Percentiles rank a stretch among this genome's conserved stretches.
Conservation (phyloP, 306 rosid species). For the Medicago arabica region DNA sequence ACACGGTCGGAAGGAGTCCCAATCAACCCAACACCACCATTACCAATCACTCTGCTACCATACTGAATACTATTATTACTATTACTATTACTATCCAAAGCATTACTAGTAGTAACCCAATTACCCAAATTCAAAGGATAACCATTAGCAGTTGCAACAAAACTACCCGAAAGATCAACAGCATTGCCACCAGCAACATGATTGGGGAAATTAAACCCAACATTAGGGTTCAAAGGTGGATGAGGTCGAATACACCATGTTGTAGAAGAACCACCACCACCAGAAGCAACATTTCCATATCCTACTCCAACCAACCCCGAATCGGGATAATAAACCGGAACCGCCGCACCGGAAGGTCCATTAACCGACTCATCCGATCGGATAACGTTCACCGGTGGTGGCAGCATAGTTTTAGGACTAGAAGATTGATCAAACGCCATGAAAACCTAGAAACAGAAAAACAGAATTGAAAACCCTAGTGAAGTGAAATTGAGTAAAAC, state of each 20-base stretch:
- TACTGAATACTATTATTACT: conserved; percentile 34
- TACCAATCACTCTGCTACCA: conserved; percentile 43
- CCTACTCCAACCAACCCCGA: conserved; percentile 61
- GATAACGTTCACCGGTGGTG: conserved; percentile 56
- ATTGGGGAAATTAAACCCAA: conserved; percentile 53
- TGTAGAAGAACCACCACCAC: conserved; percentile 40
- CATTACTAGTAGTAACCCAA: conserved; percentile 44
- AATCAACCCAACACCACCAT: conserved; percentile 37
- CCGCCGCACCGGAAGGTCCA: conserved; percentile 38
- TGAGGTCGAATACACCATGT: conserved; percentile 66
- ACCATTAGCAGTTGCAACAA: conserved; percentile 44
- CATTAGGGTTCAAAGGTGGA: conserved; percentile 54
- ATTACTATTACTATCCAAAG: conserved; percentile 47
- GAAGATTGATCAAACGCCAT: conserved; percentile 90
- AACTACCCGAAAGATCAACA: conserved; percentile 53
- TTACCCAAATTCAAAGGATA: conserved; percentile 57
- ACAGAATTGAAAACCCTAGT: no score
- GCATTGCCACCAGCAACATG: conserved; percentile 54
- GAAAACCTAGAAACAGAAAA: no score
- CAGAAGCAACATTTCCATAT: conserved; percentile 65
- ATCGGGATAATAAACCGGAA: conserved; percentile 64
- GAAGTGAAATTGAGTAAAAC: no score
- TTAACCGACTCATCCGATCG: conserved; percentile 65
- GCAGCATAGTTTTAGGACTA: conserved; percentile 57
- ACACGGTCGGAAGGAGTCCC: conserved; percentile 43